Base-by-base conservation (phyloP, 2,329 filamentous ascomycete species). In the Trichoderma citrinoviride region DNA sequence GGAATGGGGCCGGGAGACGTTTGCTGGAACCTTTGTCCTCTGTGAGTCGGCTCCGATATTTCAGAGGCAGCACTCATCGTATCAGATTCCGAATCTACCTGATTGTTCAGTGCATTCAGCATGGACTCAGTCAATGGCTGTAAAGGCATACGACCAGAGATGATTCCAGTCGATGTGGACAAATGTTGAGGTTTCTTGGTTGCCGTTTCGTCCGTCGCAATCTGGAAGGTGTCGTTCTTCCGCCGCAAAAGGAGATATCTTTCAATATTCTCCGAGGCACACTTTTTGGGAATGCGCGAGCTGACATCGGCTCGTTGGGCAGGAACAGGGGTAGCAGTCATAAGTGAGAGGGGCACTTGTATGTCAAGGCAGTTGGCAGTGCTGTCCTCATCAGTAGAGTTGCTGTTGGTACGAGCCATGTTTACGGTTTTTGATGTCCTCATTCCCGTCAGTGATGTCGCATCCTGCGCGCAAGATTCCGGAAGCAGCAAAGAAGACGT, bases 131-230 rank as follows among this genome's bases (percentile, higher is more conserved):
- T 68, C 46, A 71, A 61, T 4, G 65, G 64, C 49, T 67, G 67
- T 29, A 72, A 49, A 27, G 67, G 70, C 21, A 21, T 62, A 19
- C 69, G 69, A 3, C n/a, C 46, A 1, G 43, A 15, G 12, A 23
- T 10, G 4, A 44, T 37, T 2, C 37, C 12, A 2, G 41, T 17
- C 8, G 44, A n/a, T 25, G 44, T 25, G 2, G 10, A 12, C 19
- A 8, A 40, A 14, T 44, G 40, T 3, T 3, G n/a, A 7, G 14
- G 40, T 37, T 27, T 37, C 0, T 14, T 19, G n/a, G 71, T 77
- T 46, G 75, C 75, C 17, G 76, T 77, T 41, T 75, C 70, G 67
- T 78, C 76, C 27, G 67, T 72, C 56, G 73, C 73, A 68, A 78
- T 78, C 19, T 74, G 67, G 47, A 78, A 75, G 19, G 71, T 69